Base-by-base conservation (phyloP, 2,329 filamentous ascomycete species). In the Clonostachys chloroleuca region DNA sequence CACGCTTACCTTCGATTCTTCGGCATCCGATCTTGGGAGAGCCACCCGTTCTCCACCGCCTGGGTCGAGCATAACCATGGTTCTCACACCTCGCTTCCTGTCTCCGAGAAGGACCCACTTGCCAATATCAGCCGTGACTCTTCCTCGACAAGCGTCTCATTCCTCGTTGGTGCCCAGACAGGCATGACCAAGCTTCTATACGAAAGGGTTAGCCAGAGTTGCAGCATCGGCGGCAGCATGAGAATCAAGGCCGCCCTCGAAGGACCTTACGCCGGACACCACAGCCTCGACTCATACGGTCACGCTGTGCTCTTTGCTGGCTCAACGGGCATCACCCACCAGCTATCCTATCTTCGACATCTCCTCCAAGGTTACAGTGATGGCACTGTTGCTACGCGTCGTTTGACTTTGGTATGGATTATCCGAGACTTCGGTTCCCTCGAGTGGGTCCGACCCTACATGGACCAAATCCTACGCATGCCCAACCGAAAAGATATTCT, bases 271-370 rank as follows among this genome's bases (percentile, higher is more conserved):
- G 86, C 83, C 5, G 86, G 85, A 40, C 86, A 90, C 61, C 87
- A 96, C 67, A 84, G 83, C 51, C 84, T 97, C 53, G 85, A 91
- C 66, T 96, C 92, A 8, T 97, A 96, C 66, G 92, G 94, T 37
- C 94, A 95, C 40, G 84, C 86, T 41, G 81, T 99, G 52, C 84
- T 99, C 48, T 91, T 96, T 61, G 92, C 92, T 12, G 92, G 91
- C 48, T 89, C 92, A 48, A 91, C 94, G 6, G 94, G 94, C 52
- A 97, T 99, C 68, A 96, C 92, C 1, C 92, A 97, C 65, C 91
- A 95, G 63, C 81, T 97, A 33, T 89, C 91, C 34, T 95, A 95
- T 64, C 79, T 96, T 9, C 85, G 84, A 47, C 86, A 94, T 45
- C 73, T 92, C 5, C 78, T 92, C 49, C 70, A 83, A 46, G 86